A percentile compares a stretch with the other conserved stretches of the same genome.
Conservation (phyloP, 176 grass and related monocot species). For the Aegilops speltoides region DNA sequence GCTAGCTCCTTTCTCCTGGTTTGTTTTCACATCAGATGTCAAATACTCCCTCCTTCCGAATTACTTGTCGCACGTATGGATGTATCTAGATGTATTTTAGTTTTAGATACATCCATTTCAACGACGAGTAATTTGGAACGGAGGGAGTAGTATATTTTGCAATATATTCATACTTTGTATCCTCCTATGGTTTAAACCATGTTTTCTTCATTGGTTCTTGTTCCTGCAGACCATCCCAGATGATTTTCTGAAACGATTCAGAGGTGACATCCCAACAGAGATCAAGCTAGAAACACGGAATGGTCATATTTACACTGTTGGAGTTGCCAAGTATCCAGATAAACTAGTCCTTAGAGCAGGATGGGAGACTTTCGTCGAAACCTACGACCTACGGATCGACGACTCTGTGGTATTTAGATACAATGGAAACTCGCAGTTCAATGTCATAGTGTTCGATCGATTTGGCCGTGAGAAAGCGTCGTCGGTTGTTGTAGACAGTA, state of each 20-base stretch:
- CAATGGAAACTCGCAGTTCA: background rate
- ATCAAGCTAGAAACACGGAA: conserved; percentile 16
- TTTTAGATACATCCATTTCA: too few species aligned
- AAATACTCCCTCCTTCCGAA: too few species aligned
- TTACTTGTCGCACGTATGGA: too few species aligned
- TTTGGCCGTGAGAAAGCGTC: conserved; percentile 7
- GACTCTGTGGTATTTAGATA: conserved; percentile 6
- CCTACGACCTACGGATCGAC: background rate
- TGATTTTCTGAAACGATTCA: conserved; percentile 3
- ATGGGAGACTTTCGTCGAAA: background rate
- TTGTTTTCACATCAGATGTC: background rate
- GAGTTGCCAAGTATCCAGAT: conserved; percentile 15
- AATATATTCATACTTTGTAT: background rate
- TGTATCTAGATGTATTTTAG: too few species aligned
- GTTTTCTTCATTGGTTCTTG: background rate
- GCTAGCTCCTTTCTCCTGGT: background rate
- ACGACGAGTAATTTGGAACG: too few species aligned
- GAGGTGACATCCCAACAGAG: background rate
- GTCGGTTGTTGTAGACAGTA: background rate
- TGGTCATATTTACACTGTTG: background rate
- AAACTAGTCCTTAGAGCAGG: conserved; percentile 5
- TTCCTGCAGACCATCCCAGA: background rate
- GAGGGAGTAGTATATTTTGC: background rate
- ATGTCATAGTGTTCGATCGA: conserved; percentile 5
- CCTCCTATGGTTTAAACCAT: background rate